Evolutionary conservation across 108 stramenopile genomes (phyloP).

Genomic region (Nannochloropsis salina): DNA sequence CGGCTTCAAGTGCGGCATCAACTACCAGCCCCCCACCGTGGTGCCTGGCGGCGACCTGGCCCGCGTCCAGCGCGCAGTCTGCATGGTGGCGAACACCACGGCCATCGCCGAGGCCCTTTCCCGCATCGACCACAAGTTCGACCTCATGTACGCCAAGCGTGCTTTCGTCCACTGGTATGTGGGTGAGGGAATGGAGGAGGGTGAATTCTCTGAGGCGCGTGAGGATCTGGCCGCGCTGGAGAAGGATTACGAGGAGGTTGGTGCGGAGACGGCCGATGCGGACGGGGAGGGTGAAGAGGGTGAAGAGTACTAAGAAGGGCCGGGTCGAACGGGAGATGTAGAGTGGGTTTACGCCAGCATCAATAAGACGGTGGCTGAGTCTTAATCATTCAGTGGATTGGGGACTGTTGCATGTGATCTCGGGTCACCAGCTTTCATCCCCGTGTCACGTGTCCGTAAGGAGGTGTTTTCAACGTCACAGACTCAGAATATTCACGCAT

Average conservation of each 20-base stretch:
- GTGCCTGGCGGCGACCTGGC: slow-evolving; percentile 66
- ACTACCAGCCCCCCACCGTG: slow-evolving; percentile 91
- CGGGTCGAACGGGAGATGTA: background rate
- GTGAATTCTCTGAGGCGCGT: slow-evolving; percentile 98
- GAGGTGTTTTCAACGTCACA: too few species aligned
- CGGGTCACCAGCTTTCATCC: too few species aligned
- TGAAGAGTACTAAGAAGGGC: slow-evolving; percentile 73
- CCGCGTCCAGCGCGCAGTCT: slow-evolving; percentile 86
- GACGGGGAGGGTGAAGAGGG: slow-evolving; percentile 80
- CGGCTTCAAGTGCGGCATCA: slow-evolving; percentile 98
- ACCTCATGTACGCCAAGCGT: slow-evolving; percentile 99
- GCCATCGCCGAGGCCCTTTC: slow-evolving; percentile 95
- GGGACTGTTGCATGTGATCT: too few species aligned
- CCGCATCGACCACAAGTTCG: slow-evolving; percentile 99
- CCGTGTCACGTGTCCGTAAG: too few species aligned
- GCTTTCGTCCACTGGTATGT: slow-evolving; percentile 99
- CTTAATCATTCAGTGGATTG: too few species aligned
- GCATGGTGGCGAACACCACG: slow-evolving; percentile 99
- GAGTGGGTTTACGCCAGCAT: background rate
- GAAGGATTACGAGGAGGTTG: slow-evolving; percentile 78
- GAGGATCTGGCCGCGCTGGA: slow-evolving; percentile 98
- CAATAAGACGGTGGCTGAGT: too few species aligned
- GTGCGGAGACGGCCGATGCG: slow-evolving; percentile 86
- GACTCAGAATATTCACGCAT: too few species aligned
- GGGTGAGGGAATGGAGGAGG: slow-evolving; percentile 99